These are phyloP conservation scores for Rhizopus microsporus DNA, from an alignment of 371 early-diverging fungal species.

Conservation along the genomic window DNA sequence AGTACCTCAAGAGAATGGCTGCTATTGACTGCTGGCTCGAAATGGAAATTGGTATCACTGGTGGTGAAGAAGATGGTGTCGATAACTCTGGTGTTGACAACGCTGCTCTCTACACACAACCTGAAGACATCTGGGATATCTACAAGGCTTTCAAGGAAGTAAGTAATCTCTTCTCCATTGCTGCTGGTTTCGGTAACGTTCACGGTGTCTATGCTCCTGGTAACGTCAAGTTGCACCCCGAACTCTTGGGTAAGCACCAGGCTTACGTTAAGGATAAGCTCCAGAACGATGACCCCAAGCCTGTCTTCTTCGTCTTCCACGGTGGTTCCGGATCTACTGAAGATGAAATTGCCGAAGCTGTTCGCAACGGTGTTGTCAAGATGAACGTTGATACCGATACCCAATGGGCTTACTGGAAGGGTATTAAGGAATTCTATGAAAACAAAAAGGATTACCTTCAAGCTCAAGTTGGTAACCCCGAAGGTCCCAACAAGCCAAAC, in stretches of 20 bases:
- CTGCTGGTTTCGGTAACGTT: conserved; percentile 89
- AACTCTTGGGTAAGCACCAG: conserved; percentile 88
- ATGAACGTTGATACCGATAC: conserved; percentile 90
- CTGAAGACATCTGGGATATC: conserved; percentile 91
- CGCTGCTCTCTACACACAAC: conserved; percentile 85
- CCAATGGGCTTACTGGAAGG: conserved; percentile 82
- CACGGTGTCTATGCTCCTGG: conserved; percentile 94
- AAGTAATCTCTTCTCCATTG: conserved; percentile 84
- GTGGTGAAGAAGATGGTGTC: conserved; percentile 95
- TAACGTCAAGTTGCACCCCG: conserved; percentile 87
- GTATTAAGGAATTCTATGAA: conserved; percentile 74
- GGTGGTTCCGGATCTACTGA: conserved; percentile 89
- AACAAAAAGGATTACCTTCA: conserved; percentile 77
- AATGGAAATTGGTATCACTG: conserved; percentile 96
- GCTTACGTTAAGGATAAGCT: conserved; percentile 73
- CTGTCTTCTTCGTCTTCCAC: conserved; percentile 93
- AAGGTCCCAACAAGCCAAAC: conserved; percentile 89
- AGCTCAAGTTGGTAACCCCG: conserved; percentile 91
- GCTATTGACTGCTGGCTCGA: conserved; percentile 82
- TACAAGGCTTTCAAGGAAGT: conserved; percentile 78
- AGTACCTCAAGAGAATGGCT: conserved; percentile 88
- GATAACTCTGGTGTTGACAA: conserved; percentile 90
- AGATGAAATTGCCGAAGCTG: conserved; percentile 82
- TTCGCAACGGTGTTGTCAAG: conserved; percentile 85
- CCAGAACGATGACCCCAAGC: conserved; percentile 59